phyloP scores from a whole-genome alignment of 2,329 filamentous ascomycete genomes.

The Dryadomyces quercivorus region DNA sequence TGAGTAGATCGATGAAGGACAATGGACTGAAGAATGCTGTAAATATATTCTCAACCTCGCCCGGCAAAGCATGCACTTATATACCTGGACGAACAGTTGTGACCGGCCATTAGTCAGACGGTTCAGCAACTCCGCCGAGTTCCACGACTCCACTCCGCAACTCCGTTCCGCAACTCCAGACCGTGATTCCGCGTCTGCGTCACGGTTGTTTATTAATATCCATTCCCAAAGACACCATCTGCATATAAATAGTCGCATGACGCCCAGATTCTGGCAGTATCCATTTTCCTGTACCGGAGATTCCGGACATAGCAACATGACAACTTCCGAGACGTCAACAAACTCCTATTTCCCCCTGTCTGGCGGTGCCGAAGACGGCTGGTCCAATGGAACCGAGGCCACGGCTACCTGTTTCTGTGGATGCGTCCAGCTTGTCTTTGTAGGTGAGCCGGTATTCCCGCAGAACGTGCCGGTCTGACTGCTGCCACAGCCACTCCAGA shows the following conservation, averaged over 20 bases:
- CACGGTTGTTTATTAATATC: not conserved
- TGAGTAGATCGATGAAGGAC: too few relatives aligned
- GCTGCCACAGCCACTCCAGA: conserved; percentile 28
- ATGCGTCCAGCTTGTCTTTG: conserved; percentile 37
- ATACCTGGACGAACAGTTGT: not conserved
- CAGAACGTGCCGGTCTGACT: too few relatives aligned
- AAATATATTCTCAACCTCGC: too few relatives aligned
- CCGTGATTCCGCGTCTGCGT: not conserved
- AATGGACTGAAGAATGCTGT: not conserved
- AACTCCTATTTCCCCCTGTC: conserved; percentile 24
- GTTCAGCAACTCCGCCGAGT: too few relatives aligned
- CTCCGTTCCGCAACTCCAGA: conserved; percentile 1
- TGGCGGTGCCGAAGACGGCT: conserved; percentile 18
- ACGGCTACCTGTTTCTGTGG: conserved; percentile 49
- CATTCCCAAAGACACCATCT: not conserved
- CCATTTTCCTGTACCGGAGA: too few relatives aligned
- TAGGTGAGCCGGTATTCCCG: not conserved
- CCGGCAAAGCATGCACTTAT: not conserved
- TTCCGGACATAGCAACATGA: not conserved
- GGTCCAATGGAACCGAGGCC: conserved; percentile 30
- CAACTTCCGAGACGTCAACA: not conserved
- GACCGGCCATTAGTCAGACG: too few relatives aligned
- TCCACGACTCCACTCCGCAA: not conserved
- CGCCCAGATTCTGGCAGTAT: too few relatives aligned
- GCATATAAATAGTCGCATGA: too few relatives aligned